Evolutionary conservation across 306 rosid species (phyloP), one percentile per base, ranked within the genome.

Genomic region (Cucurbita moschata): DNA sequence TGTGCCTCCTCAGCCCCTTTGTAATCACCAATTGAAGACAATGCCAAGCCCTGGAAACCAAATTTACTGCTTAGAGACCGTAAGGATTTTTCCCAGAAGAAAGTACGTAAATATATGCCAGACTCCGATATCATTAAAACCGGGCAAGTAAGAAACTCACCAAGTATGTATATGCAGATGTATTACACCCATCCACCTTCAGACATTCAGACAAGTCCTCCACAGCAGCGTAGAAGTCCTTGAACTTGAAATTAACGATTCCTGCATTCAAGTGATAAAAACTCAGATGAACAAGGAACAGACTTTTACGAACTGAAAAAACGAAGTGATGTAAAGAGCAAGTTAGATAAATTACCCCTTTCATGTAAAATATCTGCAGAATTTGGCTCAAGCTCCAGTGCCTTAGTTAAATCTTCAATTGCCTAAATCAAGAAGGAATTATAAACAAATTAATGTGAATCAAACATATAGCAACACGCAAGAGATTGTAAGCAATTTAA

Each of bases 1-100:
- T 89, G 97, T 73, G 89, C 96, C 84, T 92, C 96, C 86, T 92
- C 89, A 1, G 94, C 94, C 82, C 77, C 85, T 77, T 85, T 80
- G 82, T 87, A 89, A 74, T 92, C 92, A 55, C 97, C 97, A 65
- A 87, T 77, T 73, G 97, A 86, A 75, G 90, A 92, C 54, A 89
- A 82, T 47, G 94, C 86, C 82, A 92, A 85, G 75, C 97, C 97
- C 97, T 89, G 79, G 44, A 72, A 67, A 67, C 79, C 73, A 78
- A 50, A 73, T 70, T 73, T 72, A 56, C 68, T 62, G 54, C 60
- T 81, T 75, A 79, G 78, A 42, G 3, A 69, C 78, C 46, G 19
- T 49, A 56, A 60, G 60, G 46, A 30, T 44, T 58, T 55, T 42
- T 38, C 51, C 51, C 66, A 73, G 72, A 73, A 55, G 64, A 73